Evolutionary conservation across 2,329 filamentous ascomycete genomes (phyloP), one percentile per base, ranked within the genome.

Genomic region (Diaporthe citri): DNA sequence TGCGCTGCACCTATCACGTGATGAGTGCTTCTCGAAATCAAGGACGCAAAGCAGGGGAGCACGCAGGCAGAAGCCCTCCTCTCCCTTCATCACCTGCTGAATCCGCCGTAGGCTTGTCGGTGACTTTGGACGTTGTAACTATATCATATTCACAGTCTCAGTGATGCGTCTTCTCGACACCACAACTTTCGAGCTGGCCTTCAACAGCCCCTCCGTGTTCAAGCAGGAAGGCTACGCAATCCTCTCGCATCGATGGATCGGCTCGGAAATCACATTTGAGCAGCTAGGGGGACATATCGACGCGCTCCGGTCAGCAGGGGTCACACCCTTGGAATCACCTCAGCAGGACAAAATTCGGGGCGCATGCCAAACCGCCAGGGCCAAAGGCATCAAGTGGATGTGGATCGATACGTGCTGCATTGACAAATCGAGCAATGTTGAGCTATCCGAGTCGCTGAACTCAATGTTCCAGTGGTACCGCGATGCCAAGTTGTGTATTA

Each of bases 391-490:
- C 4, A 31, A 36, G 31, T 66, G 62, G 28, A 48, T 60, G 5
- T 75, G 69, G 73, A 59, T 75, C 8, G 73, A 75, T 41, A 72
- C 73, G 3, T 75, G 73, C 73, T 75, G 73, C 57, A 67, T 73
- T 46, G 57, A 75, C 22, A 72, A 72, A 36, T 55, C 56, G 2
- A 55, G n/a, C 8, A 34, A 20, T 56, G 13, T 46, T 20, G 73
- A 75, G 48, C 51, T 75, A 12, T 25, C 52, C 17, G 56, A 72
- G 43, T 43, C 25, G 2, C 46, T 72, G 28, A 75, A 75, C 25
- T 62, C 55, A 48, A 75, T 72, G 73, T 72, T 57, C 25, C 1
- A 28, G 9, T 73, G 69, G 73, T 75, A 75, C 41, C 56, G 12
- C 12, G 39, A 66, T 43, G 56, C 73, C 5, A 55, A 56, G 15